Conservation (phyloP, 805 yeast genomes). For the Saccharomycopsis sp. region DNA sequence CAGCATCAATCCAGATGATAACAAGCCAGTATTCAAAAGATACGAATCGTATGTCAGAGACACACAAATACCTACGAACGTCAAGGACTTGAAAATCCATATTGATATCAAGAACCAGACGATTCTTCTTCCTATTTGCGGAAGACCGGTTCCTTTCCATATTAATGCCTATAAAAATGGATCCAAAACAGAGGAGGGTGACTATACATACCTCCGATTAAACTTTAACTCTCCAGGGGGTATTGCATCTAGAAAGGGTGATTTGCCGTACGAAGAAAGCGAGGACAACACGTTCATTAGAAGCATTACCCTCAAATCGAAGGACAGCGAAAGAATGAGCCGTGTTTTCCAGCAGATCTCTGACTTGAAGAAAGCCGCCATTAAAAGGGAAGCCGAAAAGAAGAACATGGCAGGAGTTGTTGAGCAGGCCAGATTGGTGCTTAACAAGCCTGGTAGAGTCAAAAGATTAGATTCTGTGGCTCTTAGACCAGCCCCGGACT, state of each 20-base stretch:
- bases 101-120: slow-evolving; percentile 87
- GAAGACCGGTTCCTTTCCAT: slow-evolving; percentile 97
- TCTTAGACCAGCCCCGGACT: slow-evolving; percentile 93
- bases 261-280: slow-evolving; percentile 85
- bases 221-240: slow-evolving; percentile 94
- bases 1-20: slow-evolving; percentile 49
- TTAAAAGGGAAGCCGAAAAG: slow-evolving; percentile 83
- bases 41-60: slow-evolving; percentile 94
- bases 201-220: slow-evolving; percentile 80
- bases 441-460: slow-evolving; percentile 77
- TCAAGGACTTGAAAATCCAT: slow-evolving; percentile 76
- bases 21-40: slow-evolving; percentile 72
- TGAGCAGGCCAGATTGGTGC: slow-evolving; percentile 81
- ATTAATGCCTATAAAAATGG: slow-evolving; percentile 92
- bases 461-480: slow-evolving; percentile 81
- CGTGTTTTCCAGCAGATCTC: slow-evolving; percentile 85
- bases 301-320: slow-evolving; percentile 79
- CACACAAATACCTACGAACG: slow-evolving; percentile 79
- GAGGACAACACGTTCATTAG: slow-evolving; percentile 82
- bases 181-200: slow-evolving; percentile 94
- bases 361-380: slow-evolving; percentile 87
- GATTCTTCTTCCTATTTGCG: slow-evolving; percentile 82
- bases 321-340: slow-evolving; percentile 84
- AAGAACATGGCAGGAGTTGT: slow-evolving; percentile 92
- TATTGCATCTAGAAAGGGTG: slow-evolving; percentile 59